Evolutionary conservation across 2,329 filamentous ascomycete genomes (phyloP).

Genomic region (Paradendryphiella salina): DNA sequence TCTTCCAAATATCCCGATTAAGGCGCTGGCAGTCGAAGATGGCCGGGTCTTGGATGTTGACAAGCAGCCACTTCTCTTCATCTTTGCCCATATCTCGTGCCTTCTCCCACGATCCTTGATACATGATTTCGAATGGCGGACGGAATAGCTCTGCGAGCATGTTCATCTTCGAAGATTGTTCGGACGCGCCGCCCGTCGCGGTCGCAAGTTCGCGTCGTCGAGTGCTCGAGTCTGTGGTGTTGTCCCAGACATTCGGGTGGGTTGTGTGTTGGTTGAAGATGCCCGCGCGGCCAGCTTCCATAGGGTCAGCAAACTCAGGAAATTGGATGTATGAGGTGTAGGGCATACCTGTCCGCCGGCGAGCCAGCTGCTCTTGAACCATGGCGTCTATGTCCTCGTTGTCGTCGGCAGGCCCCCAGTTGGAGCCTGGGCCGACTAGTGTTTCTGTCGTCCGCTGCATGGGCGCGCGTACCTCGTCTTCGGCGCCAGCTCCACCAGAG

Average conservation of each 20-base stretch:
- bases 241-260: constrained; percentile 62
- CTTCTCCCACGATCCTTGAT: constrained; percentile 75
- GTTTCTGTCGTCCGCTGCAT: constrained; percentile 92
- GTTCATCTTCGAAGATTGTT: constrained; percentile 69
- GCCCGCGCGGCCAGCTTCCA: constrained; percentile 51
- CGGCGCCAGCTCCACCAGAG: constrained; percentile 41
- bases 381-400: constrained; percentile 63
- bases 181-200: constrained; percentile 67
- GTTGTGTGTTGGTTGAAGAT: constrained; percentile 70
- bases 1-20: constrained; percentile 96
- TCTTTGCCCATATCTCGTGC: constrained; percentile 85
- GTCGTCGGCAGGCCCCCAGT: constrained; percentile 52
- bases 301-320: constrained; percentile 34
- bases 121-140: constrained; percentile 89
- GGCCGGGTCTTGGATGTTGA: constrained; percentile 91
- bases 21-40: constrained; percentile 94
- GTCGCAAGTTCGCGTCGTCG: constrained; percentile 60
- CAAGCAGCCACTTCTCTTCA: constrained; percentile 88
- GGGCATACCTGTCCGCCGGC: constrained; percentile 46
- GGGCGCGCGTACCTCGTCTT: constrained; percentile 77
- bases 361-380: constrained; percentile 66
- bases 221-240: constrained; percentile 52
- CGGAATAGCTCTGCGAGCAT: constrained; percentile 89
- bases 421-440: constrained; percentile 72
- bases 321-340: constrained; percentile 19